Base-by-base conservation (phyloP, 805 yeast genomes). In the Nakazawaea wickerhamii region DNA sequence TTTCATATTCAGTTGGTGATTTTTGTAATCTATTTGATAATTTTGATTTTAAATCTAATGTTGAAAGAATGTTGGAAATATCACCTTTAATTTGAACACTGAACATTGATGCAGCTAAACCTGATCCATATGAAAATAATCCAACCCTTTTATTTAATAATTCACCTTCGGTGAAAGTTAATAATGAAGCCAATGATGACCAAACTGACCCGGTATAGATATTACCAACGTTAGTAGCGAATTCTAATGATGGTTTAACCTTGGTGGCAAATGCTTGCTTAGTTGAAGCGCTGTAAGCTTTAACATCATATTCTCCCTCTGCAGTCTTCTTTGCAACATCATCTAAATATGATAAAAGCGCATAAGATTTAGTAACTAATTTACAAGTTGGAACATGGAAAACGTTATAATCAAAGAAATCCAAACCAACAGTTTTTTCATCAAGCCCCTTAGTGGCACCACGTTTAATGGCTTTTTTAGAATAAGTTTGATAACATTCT, bases 311-410 rank as follows among this genome's bases (percentile, higher is more conserved):
- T 44, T 79, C 74, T 46, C 83, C 60, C 19, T 65, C 57, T 36
- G 78, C 75, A 46, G 81, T 55, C 30, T 63, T 51, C n/a, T 65
- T 58, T 48, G 74, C 80, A 47, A 87, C 70, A 44, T 75, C 84
- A 30, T 67, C 65, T 66, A 76, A 83, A 77, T 84, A 93, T 54
- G 86, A 64, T 60, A 93, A 68, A 71, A 99, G 83, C 43, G 95
- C 99, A 62, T 78, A 93, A 6, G 95, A 85, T 72, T 93, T 93
- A 56, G 81, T 68, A 47, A 93, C 98, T 58, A 90, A 77, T 71
- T 93, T 93, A 72, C 99, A 91, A 49, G 93, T 93, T 61, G 99
- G 99, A 43, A 89, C 96, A 64, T 93, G 99, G 90, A 93, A 93
- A 30, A 89, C 91, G 57, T 86, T 83, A 75, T 84, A 93, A 67